These are phyloP conservation scores for Ceratocystis albifundus DNA, from an alignment of 2,329 filamentous ascomycete species.

Conservation along the genomic window DNA sequence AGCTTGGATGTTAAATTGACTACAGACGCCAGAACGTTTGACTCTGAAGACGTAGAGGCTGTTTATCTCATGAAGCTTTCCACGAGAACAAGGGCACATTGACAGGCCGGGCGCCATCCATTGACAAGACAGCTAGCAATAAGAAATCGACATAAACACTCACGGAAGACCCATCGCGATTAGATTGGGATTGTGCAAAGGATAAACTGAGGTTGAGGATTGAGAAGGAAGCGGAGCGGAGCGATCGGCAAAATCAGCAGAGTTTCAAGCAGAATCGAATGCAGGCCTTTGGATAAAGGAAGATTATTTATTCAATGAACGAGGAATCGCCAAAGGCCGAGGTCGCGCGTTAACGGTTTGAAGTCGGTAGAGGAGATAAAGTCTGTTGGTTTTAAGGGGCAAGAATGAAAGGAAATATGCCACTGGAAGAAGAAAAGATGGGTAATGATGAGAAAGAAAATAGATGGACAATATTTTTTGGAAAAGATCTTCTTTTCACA, in stretches of 20 bases:
- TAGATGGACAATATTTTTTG: neutral
- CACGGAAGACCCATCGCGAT: conserved; percentile 11
- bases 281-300: neutral
- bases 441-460: neutral
- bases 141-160: neutral
- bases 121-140: neutral
- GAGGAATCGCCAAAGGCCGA: neutral
- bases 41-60: neutral
- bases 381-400: too few relatives aligned
- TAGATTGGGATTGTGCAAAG: neutral
- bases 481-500: neutral
- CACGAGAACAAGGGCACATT: neutral
- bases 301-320: too few relatives aligned
- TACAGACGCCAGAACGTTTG: neutral
- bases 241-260: neutral
- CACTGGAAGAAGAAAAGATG: neutral
- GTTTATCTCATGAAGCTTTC: neutral
- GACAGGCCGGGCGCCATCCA: too few relatives aligned
- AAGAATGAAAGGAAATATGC: neutral
- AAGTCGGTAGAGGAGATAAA: neutral
- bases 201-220: conserved; percentile 1
- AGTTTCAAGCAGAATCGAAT: neutral
- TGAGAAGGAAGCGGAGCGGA: neutral
- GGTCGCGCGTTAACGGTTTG: neutral
- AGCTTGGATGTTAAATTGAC: neutral